These are phyloP conservation scores for Annona squamosa DNA, from an alignment of 164 flowering plant genomes.

Conservation along the genomic window DNA sequence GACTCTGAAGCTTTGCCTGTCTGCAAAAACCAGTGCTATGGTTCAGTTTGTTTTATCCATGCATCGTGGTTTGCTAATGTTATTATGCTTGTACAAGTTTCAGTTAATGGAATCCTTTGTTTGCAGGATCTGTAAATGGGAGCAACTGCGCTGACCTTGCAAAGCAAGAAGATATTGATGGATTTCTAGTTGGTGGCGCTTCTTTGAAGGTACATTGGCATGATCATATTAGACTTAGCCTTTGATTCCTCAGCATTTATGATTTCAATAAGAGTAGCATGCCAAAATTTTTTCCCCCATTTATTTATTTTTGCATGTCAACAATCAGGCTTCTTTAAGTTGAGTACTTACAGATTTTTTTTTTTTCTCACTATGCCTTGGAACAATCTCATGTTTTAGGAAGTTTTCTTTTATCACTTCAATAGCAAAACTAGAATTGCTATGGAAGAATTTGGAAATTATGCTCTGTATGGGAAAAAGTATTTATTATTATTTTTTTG, in stretches of 20 bases:
- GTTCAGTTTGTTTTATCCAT: neutral
- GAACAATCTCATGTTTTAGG: too few species aligned
- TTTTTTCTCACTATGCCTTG: neutral
- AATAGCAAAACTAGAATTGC: too few species aligned
- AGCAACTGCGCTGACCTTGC: conserved; percentile 91
- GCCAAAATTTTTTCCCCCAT: neutral
- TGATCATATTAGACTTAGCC: neutral
- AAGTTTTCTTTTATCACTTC: too few species aligned
- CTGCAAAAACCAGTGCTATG: neutral
- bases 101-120: neutral
- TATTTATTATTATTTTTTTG: too few species aligned
- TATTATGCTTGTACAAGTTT: neutral
- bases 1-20: neutral
- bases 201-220: conserved; percentile 65
- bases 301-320: too few species aligned
- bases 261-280: neutral
- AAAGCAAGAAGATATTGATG: conserved; percentile 92
- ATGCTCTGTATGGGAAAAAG: too few species aligned
- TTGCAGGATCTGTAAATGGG: conserved; percentile 88
- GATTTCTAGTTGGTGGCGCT: conserved; percentile 98
- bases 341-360: neutral
- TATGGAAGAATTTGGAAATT: too few species aligned
- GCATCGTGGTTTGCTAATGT: neutral
- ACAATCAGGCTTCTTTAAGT: neutral
- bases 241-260: neutral